Base-by-base conservation (phyloP, 495 filamentous ascomycete species). In the Lasiosphaeris hirsuta region DNA sequence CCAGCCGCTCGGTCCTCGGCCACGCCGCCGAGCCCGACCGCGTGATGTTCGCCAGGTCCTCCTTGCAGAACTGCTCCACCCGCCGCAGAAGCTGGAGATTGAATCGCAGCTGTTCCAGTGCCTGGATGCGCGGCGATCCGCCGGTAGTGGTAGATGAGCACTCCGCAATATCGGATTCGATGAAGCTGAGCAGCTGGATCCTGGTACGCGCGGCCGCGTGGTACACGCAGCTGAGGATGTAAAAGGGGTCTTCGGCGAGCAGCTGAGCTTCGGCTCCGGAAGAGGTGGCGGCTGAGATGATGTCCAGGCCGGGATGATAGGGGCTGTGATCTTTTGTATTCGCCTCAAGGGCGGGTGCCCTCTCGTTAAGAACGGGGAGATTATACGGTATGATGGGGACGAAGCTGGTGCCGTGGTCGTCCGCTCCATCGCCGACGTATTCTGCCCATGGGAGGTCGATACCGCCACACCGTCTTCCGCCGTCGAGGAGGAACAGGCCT, bases 171-270 rank as follows among this genome's bases (percentile, higher is more conserved):
- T 47, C 44, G 18, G 44, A 47, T 23, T 47, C 44, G 14, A 23
- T 18, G 44, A 18, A 47, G 11, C 11, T 18, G 14, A 47, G 44
- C 14, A 47, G 4, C 44, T 47, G 44, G 44, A 47, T 18, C 11
- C 18, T 10, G 14, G 6, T 18, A 2, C 18, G 14, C 14, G 44
- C 44, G 11, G 44, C 44, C 11, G 44, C 44, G 4, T 23, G 44
- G 18, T 47, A 47, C 4, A 47, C 44, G 14, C 44, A 47, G 44
- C 44, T 23, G 44, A 47, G 44, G 18, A 47, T 47, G 44, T 47
- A 47, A 18, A 47, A 47, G 14, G 44, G 44, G 11, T 47, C 44
- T 18, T 47, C 44, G 3, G 18, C 14, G 4, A 47, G 14, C n/a
- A 47, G 44, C 44, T 47, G 44, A 47, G 44, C 44, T 6, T 47